Evolutionary conservation across 306 rosid genomes (phyloP).

Genomic region (Prunus salicina): DNA sequence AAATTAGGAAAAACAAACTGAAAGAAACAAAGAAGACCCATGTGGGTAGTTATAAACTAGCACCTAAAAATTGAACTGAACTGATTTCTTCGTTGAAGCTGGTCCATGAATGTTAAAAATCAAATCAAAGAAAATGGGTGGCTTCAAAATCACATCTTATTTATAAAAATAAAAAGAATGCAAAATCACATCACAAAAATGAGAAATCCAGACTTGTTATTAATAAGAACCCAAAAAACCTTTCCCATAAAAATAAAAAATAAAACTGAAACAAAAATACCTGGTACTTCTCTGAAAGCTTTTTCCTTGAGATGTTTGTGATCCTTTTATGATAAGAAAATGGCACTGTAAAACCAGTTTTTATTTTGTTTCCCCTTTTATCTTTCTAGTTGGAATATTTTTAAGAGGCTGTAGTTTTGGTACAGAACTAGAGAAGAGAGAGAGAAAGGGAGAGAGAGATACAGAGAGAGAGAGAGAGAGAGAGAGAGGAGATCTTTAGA

Average conservation of each 20-base stretch:
- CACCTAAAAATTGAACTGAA: neutral
- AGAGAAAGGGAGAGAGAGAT: slow-evolving; percentile 10
- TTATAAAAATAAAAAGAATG: no score
- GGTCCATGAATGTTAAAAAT: neutral
- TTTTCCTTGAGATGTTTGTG: neutral
- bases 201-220: neutral
- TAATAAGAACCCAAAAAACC: neutral
- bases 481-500: slow-evolving; percentile 58
- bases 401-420: slow-evolving; percentile 34
- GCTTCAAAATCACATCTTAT: neutral
- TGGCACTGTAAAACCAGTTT: neutral
- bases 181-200: neutral
- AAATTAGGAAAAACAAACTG: neutral
- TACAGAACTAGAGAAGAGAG: slow-evolving; percentile 13
- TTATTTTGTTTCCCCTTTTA: neutral
- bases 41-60: neutral
- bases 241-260: neutral
- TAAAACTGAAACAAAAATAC: neutral
- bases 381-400: slow-evolving; percentile 3
- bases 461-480: slow-evolving; percentile 8
- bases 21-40: neutral
- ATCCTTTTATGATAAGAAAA: slow-evolving; percentile 7
- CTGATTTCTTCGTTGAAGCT: neutral
- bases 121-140: neutral
- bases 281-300: neutral